Percentiles rank a stretch among this genome's conserved stretches.
These are phyloP conservation scores for Spathaspora boniae DNA, from an alignment of 805 yeast genomes.

Conservation along the genomic window DNA sequence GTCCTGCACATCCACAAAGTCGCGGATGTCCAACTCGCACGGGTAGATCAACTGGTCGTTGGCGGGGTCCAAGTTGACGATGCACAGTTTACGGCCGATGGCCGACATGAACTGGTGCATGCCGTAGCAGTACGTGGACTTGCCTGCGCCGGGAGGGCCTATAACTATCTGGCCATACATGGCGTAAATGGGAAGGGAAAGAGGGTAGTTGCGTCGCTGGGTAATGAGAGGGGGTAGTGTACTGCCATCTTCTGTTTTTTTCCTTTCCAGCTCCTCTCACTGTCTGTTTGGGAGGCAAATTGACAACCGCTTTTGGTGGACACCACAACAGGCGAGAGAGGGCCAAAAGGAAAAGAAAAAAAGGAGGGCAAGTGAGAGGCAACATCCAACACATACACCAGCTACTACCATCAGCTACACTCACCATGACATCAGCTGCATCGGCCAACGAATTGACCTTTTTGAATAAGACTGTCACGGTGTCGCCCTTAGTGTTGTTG, in stretches of 20 bases:
- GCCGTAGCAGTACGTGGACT: conserved; percentile 92
- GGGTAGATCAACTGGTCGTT: conserved; percentile 71
- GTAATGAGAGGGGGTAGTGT: not conserved
- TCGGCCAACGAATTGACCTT: conserved; percentile 34
- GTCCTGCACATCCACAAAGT: conserved; percentile 70
- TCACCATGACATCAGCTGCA: conserved; percentile 19
- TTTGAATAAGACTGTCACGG: conserved; percentile 64
- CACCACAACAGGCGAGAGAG: not conserved
- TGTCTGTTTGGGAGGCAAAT: conserved; percentile 1
- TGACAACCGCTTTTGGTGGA: not conserved
- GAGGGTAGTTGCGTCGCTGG: conserved; percentile 2
- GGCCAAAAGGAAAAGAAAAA: not conserved
- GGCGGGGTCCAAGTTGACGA: conserved; percentile 91
- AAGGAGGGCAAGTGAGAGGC: not conserved
- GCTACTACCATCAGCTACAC: not conserved
- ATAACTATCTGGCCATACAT: conserved; percentile 88
- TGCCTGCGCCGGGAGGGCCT: conserved; percentile 98
- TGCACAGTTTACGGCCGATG: conserved; percentile 84
- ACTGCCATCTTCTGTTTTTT: not conserved
- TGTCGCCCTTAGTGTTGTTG: conserved; percentile 90
- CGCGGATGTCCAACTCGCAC: conserved; percentile 74
- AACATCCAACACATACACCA: not conserved
- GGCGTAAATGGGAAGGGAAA: not conserved
- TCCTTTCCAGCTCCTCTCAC: not conserved
- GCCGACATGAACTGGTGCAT: conserved; percentile 90